phyloP scores from a whole-genome alignment of 2,329 filamentous ascomycete genomes.

The Huntiella omanensis region DNA sequence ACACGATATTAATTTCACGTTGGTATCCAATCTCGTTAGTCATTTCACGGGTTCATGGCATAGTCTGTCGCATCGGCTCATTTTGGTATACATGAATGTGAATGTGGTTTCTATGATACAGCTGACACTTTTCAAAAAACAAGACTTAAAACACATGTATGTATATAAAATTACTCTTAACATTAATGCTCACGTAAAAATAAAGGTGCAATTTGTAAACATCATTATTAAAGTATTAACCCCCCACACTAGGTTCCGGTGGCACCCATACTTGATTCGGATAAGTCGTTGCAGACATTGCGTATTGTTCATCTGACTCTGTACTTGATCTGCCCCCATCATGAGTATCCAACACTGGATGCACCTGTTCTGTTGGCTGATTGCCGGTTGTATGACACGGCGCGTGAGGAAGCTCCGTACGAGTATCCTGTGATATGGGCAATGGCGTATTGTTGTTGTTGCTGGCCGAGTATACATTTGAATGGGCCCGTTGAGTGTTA shows the following conservation, averaged over 20 bases:
- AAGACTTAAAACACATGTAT: too few species aligned
- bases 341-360: not conserved
- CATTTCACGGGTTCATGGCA: too few species aligned
- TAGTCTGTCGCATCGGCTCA: too few species aligned
- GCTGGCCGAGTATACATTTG: not conserved
- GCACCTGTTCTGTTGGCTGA: not conserved
- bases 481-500: not conserved
- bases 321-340: not conserved
- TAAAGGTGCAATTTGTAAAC: too few species aligned
- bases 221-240: too few species aligned
- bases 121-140: too few species aligned
- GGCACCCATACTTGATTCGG: conserved; percentile 7
- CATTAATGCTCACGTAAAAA: too few species aligned
- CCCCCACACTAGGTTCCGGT: not conserved
- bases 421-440: not conserved
- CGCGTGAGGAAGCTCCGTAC: not conserved
- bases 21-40: too few species aligned
- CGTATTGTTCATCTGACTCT: not conserved
- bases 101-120: too few species aligned
- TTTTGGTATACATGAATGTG: too few species aligned
- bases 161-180: too few species aligned
- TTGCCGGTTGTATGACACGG: not conserved
- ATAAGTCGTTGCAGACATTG: conserved; percentile 8
- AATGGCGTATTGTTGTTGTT: not conserved
- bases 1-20: too few species aligned